These are phyloP conservation scores for Ophiorrhiza pumila DNA, from an alignment of 257 asterid species.

Conservation along the genomic window DNA sequence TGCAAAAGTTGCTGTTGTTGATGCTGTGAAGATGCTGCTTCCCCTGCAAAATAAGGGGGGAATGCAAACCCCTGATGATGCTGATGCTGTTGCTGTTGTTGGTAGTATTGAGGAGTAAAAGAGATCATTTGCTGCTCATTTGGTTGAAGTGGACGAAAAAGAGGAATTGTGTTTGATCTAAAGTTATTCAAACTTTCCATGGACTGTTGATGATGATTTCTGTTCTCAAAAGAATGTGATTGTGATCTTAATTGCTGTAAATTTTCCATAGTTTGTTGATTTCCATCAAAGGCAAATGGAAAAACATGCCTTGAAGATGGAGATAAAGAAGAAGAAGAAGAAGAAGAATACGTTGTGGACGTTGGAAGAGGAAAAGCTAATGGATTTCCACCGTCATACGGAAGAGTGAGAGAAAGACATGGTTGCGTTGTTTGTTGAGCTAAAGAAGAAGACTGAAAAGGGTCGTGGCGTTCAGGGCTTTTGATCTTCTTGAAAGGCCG, in stretches of 20 bases:
- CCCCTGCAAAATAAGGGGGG: conserved; percentile 70
- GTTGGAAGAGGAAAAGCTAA: conserved; percentile 24
- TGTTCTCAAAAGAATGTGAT: not conserved
- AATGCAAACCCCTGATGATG: conserved; percentile 33
- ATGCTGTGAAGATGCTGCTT: conserved; percentile 27
- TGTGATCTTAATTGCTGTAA: conserved; percentile 13
- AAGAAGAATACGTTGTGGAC: conserved; percentile 3
- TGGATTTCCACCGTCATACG: conserved; percentile 15
- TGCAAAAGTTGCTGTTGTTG: conserved; percentile 60
- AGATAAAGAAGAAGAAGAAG: conserved; percentile 22
- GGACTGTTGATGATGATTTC: not conserved
- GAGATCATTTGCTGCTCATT: conserved; percentile 80
- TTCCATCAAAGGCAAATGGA: conserved; percentile 57
- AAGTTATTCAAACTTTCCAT: conserved; percentile 22
- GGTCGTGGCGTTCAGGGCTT: conserved; percentile 53
- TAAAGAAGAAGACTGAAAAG: conserved; percentile 23
- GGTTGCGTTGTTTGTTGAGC: conserved; percentile 19
- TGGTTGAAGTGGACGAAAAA: conserved; percentile 32
- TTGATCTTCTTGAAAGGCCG: conserved; percentile 61
- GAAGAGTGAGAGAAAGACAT: conserved; percentile 13
- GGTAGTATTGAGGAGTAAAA: conserved; percentile 42
- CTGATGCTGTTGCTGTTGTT: conserved; percentile 13
- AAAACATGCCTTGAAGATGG: conserved; percentile 41
- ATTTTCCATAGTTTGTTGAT: conserved; percentile 30
- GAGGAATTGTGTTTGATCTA: conserved; percentile 29